Evolutionary conservation across 345 rosid genomes (phyloP), one percentile per base, ranked within the genome.

Genomic region (Odontarrhena argentea): DNA sequence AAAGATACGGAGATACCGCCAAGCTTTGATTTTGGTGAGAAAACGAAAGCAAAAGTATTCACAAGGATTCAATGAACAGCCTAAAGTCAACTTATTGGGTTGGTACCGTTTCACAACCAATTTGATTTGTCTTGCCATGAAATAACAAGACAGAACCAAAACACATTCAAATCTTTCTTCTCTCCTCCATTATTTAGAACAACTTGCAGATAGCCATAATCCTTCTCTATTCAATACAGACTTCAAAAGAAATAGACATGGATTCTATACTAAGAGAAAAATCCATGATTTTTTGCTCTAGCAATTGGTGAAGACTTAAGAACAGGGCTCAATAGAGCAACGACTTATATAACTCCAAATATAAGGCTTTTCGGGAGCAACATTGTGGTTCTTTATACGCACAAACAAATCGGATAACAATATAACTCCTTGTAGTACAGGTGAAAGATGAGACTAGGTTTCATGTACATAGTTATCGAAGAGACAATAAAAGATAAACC

Each of bases 71-170:
- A 72, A 24, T 67, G 53, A 74, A 54, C 35, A 73, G 50, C 57
- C 43, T 44, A 66, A 73, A 73, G 77, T 66, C 67, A 67, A 73
- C 73, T 60, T 36, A 9, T 45, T 67, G 7, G 44, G 49, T 66
- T 59, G 72, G 57, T 67, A 67, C 52, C 12, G 51, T 61, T 74
- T 68, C 63, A 61, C 64, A 74, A 41, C 69, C 71, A 58, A 61
- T 47, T 54, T 30, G 77, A 68, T 68, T 55, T 61, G 69, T 61
- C 65, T 60, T 61, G 77, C 25, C 77, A 60, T 47, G 53, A 26
- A 30, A 68, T 60, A 55, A 61, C 7, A 13, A 46, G 74, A 74
- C 77, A 74, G 10, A 40, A 4, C 32, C 56, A 40, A 62, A 54
- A 67, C 58, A 67, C 25, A 4, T 40, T 44, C 55, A 15, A 5